phyloP scores from a whole-genome alignment of 164 flowering plant genomes.

The Paratinospora sagittata region DNA sequence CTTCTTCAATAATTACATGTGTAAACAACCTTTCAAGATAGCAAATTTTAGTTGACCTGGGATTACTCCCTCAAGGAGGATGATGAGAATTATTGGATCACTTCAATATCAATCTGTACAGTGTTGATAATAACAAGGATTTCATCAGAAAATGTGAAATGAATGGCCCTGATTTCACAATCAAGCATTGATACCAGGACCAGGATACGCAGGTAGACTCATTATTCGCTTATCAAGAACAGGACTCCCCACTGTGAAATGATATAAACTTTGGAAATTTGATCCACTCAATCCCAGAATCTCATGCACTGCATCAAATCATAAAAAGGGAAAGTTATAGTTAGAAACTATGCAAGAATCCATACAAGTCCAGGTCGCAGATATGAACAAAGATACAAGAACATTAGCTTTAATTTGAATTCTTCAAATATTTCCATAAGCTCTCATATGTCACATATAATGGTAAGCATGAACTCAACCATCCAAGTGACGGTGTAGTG shows the following conservation, averaged over 20 bases:
- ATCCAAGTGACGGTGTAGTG: too few species aligned
- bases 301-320: slow-evolving; percentile 62
- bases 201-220: slow-evolving; percentile 96
- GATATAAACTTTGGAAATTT: slow-evolving; percentile 82
- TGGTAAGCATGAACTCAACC: too few species aligned
- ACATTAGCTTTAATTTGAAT: neutral
- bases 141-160: neutral
- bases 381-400: too few species aligned
- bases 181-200: slow-evolving; percentile 68
- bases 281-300: slow-evolving; percentile 65
- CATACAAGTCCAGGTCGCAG: neutral
- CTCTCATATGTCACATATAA: neutral
- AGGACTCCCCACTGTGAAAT: slow-evolving; percentile 87
- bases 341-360: neutral
- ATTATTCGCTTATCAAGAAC: slow-evolving; percentile 83
- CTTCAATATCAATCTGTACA: neutral
- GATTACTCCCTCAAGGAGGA: too few species aligned
- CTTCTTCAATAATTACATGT: too few species aligned
- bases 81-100: too few species aligned
- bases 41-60: too few species aligned
- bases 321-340: neutral
- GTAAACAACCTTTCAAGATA: too few species aligned
- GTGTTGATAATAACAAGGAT: neutral
- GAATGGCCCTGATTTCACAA: neutral
- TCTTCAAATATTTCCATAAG: neutral